Percentiles rank a stretch among this genome's conserved stretches.
phyloP scores from a whole-genome alignment of 2,329 filamentous ascomycete species.

The Albifimbria verrucaria region DNA sequence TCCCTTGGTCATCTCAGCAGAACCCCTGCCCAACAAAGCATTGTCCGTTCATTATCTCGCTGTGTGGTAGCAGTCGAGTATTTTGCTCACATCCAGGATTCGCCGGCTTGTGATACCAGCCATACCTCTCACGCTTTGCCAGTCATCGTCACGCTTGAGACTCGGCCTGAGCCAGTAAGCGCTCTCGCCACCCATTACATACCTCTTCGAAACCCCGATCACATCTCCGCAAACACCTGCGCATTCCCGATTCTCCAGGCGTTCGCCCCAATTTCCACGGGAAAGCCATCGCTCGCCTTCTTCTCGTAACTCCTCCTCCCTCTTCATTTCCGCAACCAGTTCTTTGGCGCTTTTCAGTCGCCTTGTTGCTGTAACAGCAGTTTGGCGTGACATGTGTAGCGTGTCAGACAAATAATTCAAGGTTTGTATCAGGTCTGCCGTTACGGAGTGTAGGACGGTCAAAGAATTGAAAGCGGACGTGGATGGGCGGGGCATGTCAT shows the following conservation, averaged over 20 bases:
- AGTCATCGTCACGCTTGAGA: slow-evolving; percentile 32
- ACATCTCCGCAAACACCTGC: slow-evolving; percentile 83
- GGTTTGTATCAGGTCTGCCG: slow-evolving; percentile 71
- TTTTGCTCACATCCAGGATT: too few species aligned
- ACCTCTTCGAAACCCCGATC: slow-evolving; percentile 90
- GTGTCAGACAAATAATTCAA: slow-evolving; percentile 86
- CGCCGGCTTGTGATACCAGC: too few species aligned
- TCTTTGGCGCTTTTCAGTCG: slow-evolving; percentile 79
- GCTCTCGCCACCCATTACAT: slow-evolving; percentile 78
- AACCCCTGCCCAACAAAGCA: neutral
- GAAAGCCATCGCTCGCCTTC: slow-evolving; percentile 80
- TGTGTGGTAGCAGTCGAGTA: neutral
- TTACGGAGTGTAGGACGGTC: slow-evolving; percentile 65
- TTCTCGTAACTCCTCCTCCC: slow-evolving; percentile 78
- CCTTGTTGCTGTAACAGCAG: slow-evolving; percentile 75
- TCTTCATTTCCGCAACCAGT: slow-evolving; percentile 78
- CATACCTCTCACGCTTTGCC: too few species aligned
- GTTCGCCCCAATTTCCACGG: slow-evolving; percentile 77
- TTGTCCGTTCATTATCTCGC: neutral
- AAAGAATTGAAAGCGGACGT: slow-evolving; percentile 64
- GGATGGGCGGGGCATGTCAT: slow-evolving; percentile 63
- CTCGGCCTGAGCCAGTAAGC: slow-evolving; percentile 65
- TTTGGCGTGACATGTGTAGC: slow-evolving; percentile 89
- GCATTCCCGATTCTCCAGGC: slow-evolving; percentile 74
- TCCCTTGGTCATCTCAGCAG: too few species aligned